Base-by-base conservation (phyloP, 306 rosid genomes). In the Trifolium repens region DNA sequence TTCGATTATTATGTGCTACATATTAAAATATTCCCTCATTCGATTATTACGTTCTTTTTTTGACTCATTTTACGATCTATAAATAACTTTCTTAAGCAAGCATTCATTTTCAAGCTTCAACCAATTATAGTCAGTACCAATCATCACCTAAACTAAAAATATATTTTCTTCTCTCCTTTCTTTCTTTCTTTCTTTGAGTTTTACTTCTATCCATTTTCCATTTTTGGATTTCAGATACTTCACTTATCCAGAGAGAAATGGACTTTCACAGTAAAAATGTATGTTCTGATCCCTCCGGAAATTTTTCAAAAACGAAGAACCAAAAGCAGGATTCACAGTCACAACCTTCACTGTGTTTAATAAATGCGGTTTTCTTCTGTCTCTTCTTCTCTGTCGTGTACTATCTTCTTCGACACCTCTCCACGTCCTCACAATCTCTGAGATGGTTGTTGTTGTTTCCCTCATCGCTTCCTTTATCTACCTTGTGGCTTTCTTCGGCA, bases 401-500 rank as follows among this genome's bases (percentile, higher is more conserved):
- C 69, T 94, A 86, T 80, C 77, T 94, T 75, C 96, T 94, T 54
- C 84, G 79, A 65, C 90, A 13, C 98, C 98, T 9, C 94, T 94
- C 42, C 97, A 89, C 49, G 77, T 86, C 53, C 74, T 91, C 40
- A 89, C 86, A 2, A 80, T 90, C 44, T 86, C 97, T 13, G 96
- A 94, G 85, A 78, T 88, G 6, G 81, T 71, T 0, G 91, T 94
- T 17, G 57, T 91, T 4, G 9, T 90, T 12, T 88, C 96, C 7
- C 82, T 91, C 15, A 35, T 94, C 16, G 91, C 94, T 15, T 91
- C 98, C 39, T 30, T 90, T 79, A 54, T 94, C 12, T 91, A 94
- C 89, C 96, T 94, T 53, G 80, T 84, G 12, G 86, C 90, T 11
- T 94, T 94, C 85, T 94, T 94, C 76, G 91, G 98, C 62, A 87